phyloP scores from a whole-genome alignment of 495 filamentous ascomycete genomes.

The Pseudoneurospora amorphoporcata region DNA sequence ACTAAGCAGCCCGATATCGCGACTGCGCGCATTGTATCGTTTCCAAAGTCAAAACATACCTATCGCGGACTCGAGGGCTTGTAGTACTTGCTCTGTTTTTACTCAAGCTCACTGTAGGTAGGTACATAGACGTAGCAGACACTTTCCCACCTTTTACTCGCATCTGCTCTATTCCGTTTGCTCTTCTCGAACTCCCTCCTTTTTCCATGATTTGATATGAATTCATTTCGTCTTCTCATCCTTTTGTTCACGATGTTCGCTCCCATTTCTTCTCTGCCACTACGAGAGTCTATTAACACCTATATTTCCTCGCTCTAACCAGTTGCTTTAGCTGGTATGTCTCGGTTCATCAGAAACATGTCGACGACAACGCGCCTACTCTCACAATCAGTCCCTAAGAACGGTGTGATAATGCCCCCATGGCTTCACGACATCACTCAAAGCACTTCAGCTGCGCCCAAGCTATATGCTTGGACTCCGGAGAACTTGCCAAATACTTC shows the following conservation, averaged over 20 bases:
- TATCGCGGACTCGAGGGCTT: not conserved
- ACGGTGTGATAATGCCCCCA: not conserved
- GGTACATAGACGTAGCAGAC: not conserved
- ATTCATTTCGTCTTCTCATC: not conserved
- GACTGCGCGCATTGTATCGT: not conserved
- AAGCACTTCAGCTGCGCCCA: conserved; percentile 7
- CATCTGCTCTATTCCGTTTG: not conserved
- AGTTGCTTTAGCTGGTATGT: not conserved
- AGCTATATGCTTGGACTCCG: conserved; percentile 24
- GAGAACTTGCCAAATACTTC: conserved; percentile 8
- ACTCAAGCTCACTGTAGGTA: not conserved
- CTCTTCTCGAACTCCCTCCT: not conserved
- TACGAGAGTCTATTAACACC: not conserved
- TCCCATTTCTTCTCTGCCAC: not conserved
- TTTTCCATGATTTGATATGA: not conserved
- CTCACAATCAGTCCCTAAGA: not conserved
- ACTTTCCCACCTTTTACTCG: not conserved
- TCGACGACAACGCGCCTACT: not conserved
- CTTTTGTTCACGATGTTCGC: not conserved
- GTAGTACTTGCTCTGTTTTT: not conserved
- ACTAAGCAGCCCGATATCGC: not conserved
- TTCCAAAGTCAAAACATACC: not conserved
- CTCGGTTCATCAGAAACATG: not conserved
- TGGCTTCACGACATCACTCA: conserved; percentile 1
- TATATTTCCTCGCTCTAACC: not conserved